These are phyloP conservation scores for Annona squamosa DNA, from an alignment of 164 flowering plant species.

Conservation along the genomic window DNA sequence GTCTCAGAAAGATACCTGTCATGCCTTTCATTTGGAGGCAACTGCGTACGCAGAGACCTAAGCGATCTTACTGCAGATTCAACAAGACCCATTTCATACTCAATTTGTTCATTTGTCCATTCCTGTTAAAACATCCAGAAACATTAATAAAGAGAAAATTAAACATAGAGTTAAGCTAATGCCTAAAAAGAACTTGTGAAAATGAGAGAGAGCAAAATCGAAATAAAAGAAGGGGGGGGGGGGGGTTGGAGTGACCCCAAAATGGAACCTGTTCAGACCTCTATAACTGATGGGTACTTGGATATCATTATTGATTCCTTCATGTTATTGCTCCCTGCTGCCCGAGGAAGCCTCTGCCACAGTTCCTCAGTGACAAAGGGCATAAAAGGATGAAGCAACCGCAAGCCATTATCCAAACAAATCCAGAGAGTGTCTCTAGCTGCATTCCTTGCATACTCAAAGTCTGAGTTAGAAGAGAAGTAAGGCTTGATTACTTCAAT, in stretches of 20 bases:
- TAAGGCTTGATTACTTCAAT: slow-evolving; percentile 93
- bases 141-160: not conserved
- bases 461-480: slow-evolving; percentile 44
- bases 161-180: too few species aligned
- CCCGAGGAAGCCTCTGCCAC: slow-evolving; percentile 94
- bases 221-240: too few species aligned
- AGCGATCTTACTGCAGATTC: slow-evolving; percentile 63
- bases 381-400: slow-evolving; percentile 97
- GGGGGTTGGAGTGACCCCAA: not conserved
- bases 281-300: slow-evolving; percentile 64
- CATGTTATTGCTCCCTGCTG: slow-evolving; percentile 22
- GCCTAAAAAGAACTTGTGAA: too few species aligned
- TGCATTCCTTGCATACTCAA: slow-evolving; percentile 41
- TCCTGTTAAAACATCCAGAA: slow-evolving; percentile 28
- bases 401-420: slow-evolving; percentile 83
- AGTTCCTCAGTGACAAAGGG: slow-evolving; percentile 94
- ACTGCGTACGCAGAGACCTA: slow-evolving; percentile 51
- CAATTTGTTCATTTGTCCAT: slow-evolving; percentile 74
- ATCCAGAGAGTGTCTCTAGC: slow-evolving; percentile 79
- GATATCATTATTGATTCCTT: slow-evolving; percentile 73
- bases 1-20: slow-evolving; percentile 45
- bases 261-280: slow-evolving; percentile 35
- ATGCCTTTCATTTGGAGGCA: slow-evolving; percentile 60
- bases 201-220: too few species aligned
- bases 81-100: slow-evolving; percentile 67